Evolutionary conservation across 176 grass and related monocot species (phyloP).

Genomic region (Pontederia crassipes): DNA sequence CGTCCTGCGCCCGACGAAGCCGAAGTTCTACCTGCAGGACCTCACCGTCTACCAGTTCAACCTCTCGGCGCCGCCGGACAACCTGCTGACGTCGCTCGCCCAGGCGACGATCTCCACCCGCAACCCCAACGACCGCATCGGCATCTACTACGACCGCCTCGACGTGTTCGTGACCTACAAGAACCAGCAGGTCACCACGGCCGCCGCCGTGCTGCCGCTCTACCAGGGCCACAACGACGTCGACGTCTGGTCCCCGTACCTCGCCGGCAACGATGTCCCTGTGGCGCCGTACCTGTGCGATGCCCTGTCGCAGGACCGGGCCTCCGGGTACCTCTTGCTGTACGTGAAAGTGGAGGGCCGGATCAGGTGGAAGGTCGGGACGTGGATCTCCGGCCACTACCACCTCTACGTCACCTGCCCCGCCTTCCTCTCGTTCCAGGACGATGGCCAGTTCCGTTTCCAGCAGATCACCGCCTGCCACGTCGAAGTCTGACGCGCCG

Average conservation of each 20-base stretch:
- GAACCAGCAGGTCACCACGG: constrained; percentile 43
- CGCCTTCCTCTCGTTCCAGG: constrained; percentile 32
- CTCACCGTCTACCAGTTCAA: constrained; percentile 41
- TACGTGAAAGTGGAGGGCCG: constrained; percentile 43
- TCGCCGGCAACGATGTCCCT: constrained; percentile 39
- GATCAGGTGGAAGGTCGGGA: constrained; percentile 87
- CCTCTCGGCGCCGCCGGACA: constrained; percentile 16
- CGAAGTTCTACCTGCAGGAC: constrained; percentile 72
- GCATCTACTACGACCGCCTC: constrained; percentile 70
- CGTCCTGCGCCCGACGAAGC: constrained; percentile 56
- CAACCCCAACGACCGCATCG: constrained; percentile 77
- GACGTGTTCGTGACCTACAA: constrained; percentile 53
- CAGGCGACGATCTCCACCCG: constrained; percentile 74
- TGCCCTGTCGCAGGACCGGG: constrained; percentile 57
- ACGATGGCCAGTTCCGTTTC: too few species aligned
- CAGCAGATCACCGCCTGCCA: too few species aligned
- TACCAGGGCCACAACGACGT: constrained; percentile 77
- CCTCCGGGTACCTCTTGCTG: constrained; percentile 49
- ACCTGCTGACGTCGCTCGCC: constrained; percentile 39
- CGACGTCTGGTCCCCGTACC: constrained; percentile 64
- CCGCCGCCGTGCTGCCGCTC: constrained; percentile 37
- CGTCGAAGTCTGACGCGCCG: too few species aligned
- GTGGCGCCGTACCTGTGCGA: constrained; percentile 37
- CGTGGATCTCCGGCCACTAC: constrained; percentile 69
- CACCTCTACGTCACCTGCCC: constrained; percentile 83